These are phyloP conservation scores for Botryosphaeria dothidea DNA, from an alignment of 2,329 filamentous ascomycete species.

Conservation along the genomic window DNA sequence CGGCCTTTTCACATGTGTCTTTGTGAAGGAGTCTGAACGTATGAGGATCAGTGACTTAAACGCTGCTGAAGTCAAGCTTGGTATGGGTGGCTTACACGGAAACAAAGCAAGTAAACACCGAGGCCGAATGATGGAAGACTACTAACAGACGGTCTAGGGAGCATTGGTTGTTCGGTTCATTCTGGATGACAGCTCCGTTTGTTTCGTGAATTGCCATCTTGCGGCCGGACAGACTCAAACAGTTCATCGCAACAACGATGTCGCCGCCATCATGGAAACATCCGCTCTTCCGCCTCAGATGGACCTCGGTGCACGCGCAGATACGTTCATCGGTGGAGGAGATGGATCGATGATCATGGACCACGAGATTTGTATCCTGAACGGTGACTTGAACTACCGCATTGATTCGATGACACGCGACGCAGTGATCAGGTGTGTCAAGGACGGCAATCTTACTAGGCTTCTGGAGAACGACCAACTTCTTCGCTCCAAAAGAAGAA, in stretches of 20 bases:
- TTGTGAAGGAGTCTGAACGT: conserved; percentile 80
- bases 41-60: conserved; percentile 75
- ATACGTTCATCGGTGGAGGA: conserved; percentile 86
- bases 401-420: conserved; percentile 97
- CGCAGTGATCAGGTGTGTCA: conserved; percentile 83
- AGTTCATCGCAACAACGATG: conserved; percentile 86
- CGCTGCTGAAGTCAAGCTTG: conserved; percentile 85
- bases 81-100: conserved; percentile 91
- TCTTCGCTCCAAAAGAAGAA: conserved; percentile 82
- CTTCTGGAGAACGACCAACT: conserved; percentile 92
- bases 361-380: conserved; percentile 95
- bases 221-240: conserved; percentile 92
- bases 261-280: conserved; percentile 84
- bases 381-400: conserved; percentile 96
- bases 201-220: conserved; percentile 96
- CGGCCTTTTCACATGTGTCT: conserved; percentile 93
- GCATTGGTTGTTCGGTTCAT: conserved; percentile 90
- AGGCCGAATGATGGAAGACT: background rate
- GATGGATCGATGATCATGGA: conserved; percentile 94
- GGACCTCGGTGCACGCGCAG: conserved; percentile 65
- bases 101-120: conserved; percentile 66
- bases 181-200: conserved; percentile 89
- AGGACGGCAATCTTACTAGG: conserved; percentile 77
- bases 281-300: conserved; percentile 71
- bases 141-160: conserved; percentile 52